A percentile compares a stretch with the other conserved stretches of the same genome.
These are phyloP conservation scores for Oxyria digyna DNA, from an alignment of 148 eudicot species.

Conservation along the genomic window DNA sequence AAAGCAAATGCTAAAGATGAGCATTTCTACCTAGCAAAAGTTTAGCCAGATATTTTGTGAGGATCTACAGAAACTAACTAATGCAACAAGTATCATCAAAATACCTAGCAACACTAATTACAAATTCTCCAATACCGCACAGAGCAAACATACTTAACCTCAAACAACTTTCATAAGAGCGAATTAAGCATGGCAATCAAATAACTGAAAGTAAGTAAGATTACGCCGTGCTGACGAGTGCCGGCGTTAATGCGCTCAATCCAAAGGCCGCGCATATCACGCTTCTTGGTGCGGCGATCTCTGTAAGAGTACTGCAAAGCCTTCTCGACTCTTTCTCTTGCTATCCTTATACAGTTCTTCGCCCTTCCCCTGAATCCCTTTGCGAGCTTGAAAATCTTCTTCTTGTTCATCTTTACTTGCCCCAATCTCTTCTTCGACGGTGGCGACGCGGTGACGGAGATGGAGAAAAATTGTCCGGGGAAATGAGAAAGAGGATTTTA, in stretches of 20 bases:
- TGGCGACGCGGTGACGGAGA: not conserved
- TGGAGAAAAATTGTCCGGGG: not conserved
- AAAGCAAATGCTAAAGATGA: not conserved
- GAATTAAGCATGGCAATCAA: not conserved
- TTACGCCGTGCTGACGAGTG: slow-evolving; percentile 70
- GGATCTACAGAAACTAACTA: not conserved
- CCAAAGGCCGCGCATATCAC: slow-evolving; percentile 93
- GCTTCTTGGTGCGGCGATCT: slow-evolving; percentile 94
- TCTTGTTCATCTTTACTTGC: slow-evolving; percentile 65
- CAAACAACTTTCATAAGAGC: not conserved
- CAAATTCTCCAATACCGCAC: not conserved
- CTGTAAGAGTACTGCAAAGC: slow-evolving; percentile 88
- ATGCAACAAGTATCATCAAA: not conserved
- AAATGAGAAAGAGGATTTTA: not conserved
- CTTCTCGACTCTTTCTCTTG: slow-evolving; percentile 88
- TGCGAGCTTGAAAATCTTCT: slow-evolving; percentile 78
- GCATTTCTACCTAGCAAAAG: not conserved
- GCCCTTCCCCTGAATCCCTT: slow-evolving; percentile 94
- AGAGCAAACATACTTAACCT: not conserved
- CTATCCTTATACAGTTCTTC: slow-evolving; percentile 86
- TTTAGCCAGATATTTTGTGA: not conserved
- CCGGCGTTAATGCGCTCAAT: slow-evolving; percentile 94
- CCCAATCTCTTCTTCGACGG: not conserved
- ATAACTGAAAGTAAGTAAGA: not conserved
- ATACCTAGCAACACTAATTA: not conserved